A percentile compares a stretch with the other conserved stretches of the same genome.
Conservation (phyloP, 129 eudicot genomes). For the Erigeron canadensis region DNA sequence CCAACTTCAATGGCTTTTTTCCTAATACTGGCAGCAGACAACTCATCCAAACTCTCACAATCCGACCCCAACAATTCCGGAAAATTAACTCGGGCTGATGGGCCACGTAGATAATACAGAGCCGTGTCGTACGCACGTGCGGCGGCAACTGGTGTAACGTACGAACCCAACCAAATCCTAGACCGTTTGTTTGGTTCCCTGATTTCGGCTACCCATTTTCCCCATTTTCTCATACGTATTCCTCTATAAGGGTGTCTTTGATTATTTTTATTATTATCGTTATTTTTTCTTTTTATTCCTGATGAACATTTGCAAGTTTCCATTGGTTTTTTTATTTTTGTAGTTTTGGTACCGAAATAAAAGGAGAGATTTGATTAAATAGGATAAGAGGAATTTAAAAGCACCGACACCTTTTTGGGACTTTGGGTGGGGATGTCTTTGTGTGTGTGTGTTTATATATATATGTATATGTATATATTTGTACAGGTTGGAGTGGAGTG, state of each 20-base stretch:
- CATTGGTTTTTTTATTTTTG: conserved; percentile 17
- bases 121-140: conserved; percentile 96
- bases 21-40: conserved; percentile 70
- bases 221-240: conserved; percentile 98
- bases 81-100: conserved; percentile 73
- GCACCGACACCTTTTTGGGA: conserved; percentile 48
- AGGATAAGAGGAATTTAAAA: conserved; percentile 21
- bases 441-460: conserved; percentile 4
- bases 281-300: conserved; percentile 31
- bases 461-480: conserved; percentile 3
- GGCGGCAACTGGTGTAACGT: conserved; percentile 82
- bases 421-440: conserved; percentile 14
- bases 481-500: conserved; percentile 26
- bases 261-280: conserved; percentile 28
- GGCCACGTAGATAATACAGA: conserved; percentile 82
- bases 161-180: conserved; percentile 92
- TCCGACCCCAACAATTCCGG: conserved; percentile 49
- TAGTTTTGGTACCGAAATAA: not conserved
- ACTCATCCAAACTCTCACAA: conserved; percentile 27
- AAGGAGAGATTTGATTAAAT: not conserved
- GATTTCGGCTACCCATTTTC: conserved; percentile 98
- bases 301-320: conserved; percentile 27
- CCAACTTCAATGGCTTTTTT: conserved; percentile 86
- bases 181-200: conserved; percentile 90
- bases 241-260: conserved; percentile 72